Percentiles rank a stretch among this genome's conserved stretches.
These are phyloP conservation scores for Hyphodiscus hymeniophilus DNA, from an alignment of 495 filamentous ascomycete species.

Conservation along the genomic window DNA sequence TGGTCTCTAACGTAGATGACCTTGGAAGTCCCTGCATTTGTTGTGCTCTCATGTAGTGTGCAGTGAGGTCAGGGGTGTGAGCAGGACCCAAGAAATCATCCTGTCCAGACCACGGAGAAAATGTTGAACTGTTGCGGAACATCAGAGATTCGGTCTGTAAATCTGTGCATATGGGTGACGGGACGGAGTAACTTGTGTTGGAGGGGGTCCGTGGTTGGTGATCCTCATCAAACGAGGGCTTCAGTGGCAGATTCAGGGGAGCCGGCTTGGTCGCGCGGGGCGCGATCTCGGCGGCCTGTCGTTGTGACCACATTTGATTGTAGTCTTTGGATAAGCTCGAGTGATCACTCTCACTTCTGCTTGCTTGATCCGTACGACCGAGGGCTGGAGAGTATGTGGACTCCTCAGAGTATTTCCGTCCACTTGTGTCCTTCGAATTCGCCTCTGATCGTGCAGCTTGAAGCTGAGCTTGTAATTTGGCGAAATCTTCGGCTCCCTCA, in stretches of 20 bases:
- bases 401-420: constrained; percentile 22
- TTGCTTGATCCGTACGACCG: constrained; percentile 36
- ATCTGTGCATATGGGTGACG: constrained; percentile 16
- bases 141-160: constrained; percentile 17
- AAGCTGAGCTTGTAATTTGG: constrained; percentile 26
- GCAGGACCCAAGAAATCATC: constrained; percentile 19
- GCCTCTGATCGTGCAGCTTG: constrained; percentile 36
- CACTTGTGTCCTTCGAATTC: constrained; percentile 12
- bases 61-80: constrained; percentile 17
- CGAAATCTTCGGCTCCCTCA: constrained; percentile 43
- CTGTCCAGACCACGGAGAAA: constrained; percentile 12
- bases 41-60: constrained; percentile 15
- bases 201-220: constrained; percentile 7
- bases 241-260: constrained; percentile 4
- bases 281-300: constrained; percentile 1
- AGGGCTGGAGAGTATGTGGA: constrained; percentile 13
- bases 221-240: constrained; percentile 6
- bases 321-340: constrained; percentile 45
- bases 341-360: constrained; percentile 39
- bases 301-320: constrained; percentile 17
- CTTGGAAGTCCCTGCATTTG: constrained; percentile 3
- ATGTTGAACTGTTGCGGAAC: constrained; percentile 14
- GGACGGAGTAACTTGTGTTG: constrained; percentile 11
- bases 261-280: not conserved
- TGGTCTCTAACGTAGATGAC: constrained; percentile 2